These are phyloP conservation scores for Collybia mongolica DNA, from an alignment of 768 basidiomycete genomes.

Conservation along the genomic window DNA sequence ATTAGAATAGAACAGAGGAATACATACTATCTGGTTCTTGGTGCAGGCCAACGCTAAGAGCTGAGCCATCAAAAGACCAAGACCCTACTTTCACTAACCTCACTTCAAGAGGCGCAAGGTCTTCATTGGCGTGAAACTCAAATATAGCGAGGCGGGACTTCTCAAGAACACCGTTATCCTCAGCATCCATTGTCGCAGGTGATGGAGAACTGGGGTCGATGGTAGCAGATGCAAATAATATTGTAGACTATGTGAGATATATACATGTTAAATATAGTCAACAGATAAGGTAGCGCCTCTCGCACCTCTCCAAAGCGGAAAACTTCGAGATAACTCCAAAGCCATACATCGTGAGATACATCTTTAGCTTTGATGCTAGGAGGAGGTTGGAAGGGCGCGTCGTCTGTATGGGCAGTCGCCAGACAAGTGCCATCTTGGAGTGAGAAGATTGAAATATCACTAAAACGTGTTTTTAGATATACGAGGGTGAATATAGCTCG, in stretches of 20 bases:
- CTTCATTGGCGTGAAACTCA: slow-evolving; percentile 29
- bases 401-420: slow-evolving; percentile 27
- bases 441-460: slow-evolving; percentile 54
- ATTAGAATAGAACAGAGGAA: slow-evolving; percentile 1
- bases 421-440: slow-evolving; percentile 47
- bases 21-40: slow-evolving; percentile 46
- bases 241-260: slow-evolving; percentile 24
- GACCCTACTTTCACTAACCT: slow-evolving; percentile 48
- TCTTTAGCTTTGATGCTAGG: slow-evolving; percentile 32
- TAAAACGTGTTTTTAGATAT: slow-evolving; percentile 22
- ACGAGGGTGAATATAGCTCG: neutral
- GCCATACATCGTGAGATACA: slow-evolving; percentile 35
- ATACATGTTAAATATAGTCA: slow-evolving; percentile 7
- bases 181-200: slow-evolving; percentile 25
- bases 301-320: slow-evolving; percentile 39
- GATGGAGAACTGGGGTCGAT: slow-evolving; percentile 33
- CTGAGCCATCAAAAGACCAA: slow-evolving; percentile 52
- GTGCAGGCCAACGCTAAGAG: slow-evolving; percentile 43
- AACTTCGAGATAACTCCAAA: slow-evolving; percentile 40
- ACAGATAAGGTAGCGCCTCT: neutral
- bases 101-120: slow-evolving; percentile 28
- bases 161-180: slow-evolving; percentile 30
- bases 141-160: slow-evolving; percentile 39
- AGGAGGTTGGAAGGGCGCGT: slow-evolving; percentile 20
- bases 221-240: slow-evolving; percentile 48